Evolutionary conservation across 2,329 filamentous ascomycete species (phyloP).

Genomic region (Coniochaeta pulveracea): DNA sequence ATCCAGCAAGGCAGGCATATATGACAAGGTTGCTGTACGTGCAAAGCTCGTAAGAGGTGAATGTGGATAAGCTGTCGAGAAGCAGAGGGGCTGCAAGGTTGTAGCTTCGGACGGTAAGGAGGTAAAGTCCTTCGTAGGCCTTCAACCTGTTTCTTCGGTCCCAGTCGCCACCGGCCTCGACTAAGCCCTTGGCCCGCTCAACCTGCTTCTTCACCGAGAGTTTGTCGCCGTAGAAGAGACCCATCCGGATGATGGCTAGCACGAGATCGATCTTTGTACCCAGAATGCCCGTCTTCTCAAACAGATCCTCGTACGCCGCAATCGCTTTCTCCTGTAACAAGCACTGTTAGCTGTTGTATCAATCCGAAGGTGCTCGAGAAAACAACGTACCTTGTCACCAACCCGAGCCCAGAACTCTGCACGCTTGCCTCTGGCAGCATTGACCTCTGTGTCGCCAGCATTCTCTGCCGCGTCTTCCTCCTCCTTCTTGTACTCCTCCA

Average conservation of each 20-base stretch:
- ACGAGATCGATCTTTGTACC: conserved; percentile 96
- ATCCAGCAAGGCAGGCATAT: conserved; percentile 90
- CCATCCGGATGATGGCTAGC: conserved; percentile 89
- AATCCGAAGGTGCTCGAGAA: neutral
- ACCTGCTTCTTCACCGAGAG: conserved; percentile 86
- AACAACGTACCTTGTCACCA: conserved; percentile 70
- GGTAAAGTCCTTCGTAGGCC: conserved; percentile 91
- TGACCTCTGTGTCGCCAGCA: conserved; percentile 90
- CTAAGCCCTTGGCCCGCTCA: conserved; percentile 77
- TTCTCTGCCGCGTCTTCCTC: conserved; percentile 92
- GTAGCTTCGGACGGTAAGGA: conserved; percentile 87
- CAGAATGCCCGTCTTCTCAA: conserved; percentile 94
- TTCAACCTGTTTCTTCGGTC: conserved; percentile 96
- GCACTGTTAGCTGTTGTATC: conserved; percentile 9
- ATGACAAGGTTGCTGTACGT: conserved; percentile 90
- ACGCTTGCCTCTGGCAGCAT: conserved; percentile 84
- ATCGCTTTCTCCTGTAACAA: conserved; percentile 75
- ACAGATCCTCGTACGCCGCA: conserved; percentile 80
- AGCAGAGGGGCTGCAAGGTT: conserved; percentile 81
- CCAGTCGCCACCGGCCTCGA: conserved; percentile 96
- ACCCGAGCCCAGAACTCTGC: conserved; percentile 94
- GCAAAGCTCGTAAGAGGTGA: conserved; percentile 97
- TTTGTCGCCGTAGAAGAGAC: conserved; percentile 93
- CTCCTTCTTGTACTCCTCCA: conserved; percentile 69
- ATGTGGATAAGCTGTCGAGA: conserved; percentile 93